These are phyloP conservation scores for Cyberlindnera xishuangbannaensis DNA, from an alignment of 805 yeast species.

Conservation along the genomic window DNA sequence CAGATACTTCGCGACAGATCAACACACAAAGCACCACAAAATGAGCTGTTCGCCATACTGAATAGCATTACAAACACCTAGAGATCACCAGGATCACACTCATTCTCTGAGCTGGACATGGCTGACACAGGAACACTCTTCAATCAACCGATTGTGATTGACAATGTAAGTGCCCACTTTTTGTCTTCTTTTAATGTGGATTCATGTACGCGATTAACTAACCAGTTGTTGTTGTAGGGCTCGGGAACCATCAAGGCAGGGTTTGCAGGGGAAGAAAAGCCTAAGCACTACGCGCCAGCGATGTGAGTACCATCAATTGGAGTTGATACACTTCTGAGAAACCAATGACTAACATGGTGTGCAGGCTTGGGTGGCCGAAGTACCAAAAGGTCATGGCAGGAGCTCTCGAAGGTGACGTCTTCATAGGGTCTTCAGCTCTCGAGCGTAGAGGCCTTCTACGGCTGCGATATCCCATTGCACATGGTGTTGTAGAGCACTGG, in stretches of 20 bases:
- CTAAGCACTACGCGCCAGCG: slow-evolving; percentile 58
- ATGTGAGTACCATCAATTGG: slow-evolving; percentile 30
- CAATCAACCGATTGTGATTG: slow-evolving; percentile 74
- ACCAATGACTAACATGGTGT: too few relatives aligned
- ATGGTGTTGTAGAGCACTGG: slow-evolving; percentile 82
- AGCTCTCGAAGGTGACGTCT: slow-evolving; percentile 56
- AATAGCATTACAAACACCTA: too few relatives aligned
- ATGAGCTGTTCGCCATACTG: too few relatives aligned
- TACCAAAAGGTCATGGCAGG: slow-evolving; percentile 81
- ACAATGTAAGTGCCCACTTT: slow-evolving; percentile 37
- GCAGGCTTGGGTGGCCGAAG: slow-evolving; percentile 69
- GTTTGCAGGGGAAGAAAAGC: slow-evolving; percentile 87
- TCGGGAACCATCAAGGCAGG: slow-evolving; percentile 85
- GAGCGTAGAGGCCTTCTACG: slow-evolving; percentile 70
- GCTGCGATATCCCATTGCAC: slow-evolving; percentile 66
- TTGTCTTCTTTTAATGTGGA: background rate
- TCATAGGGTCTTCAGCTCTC: slow-evolving; percentile 74
- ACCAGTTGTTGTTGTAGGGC: too few relatives aligned
- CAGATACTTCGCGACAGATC: too few relatives aligned
- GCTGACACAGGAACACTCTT: slow-evolving; percentile 27
- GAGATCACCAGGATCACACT: too few relatives aligned
- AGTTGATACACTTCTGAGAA: too few relatives aligned
- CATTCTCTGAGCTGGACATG: too few relatives aligned
- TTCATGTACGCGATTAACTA: too few relatives aligned
- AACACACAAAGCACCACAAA: too few relatives aligned